Evolutionary conservation across 305 asterid genomes (phyloP).

Genomic region (Salvia sclarea): DNA sequence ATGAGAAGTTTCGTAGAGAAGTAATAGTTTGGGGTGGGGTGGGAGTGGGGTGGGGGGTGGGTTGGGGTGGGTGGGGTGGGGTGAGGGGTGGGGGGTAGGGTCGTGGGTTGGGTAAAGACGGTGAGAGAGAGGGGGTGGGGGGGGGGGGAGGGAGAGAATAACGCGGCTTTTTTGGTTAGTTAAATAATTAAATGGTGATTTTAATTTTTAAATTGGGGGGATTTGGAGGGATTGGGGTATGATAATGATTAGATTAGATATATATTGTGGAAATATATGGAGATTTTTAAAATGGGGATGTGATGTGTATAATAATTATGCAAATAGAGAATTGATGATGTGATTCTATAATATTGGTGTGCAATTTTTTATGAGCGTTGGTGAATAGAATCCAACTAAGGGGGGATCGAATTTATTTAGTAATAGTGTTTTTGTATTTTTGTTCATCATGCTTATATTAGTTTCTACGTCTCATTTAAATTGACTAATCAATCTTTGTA

Average conservation of each 20-base stretch:
- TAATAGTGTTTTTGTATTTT: no score
- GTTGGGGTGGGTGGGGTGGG: slow-evolving; percentile 20
- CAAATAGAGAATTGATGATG: no score
- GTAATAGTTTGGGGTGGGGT: slow-evolving; percentile 17
- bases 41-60: slow-evolving; percentile 13
- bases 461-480: no score
- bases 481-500: no score
- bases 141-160: no score
- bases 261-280: background rate
- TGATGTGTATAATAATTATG: background rate
- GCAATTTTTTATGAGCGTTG: no score
- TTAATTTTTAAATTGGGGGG: background rate
- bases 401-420: no score
- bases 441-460: no score
- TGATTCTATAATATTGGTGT: no score
- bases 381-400: no score
- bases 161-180: background rate
- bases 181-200: background rate
- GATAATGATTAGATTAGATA: background rate
- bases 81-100: slow-evolving; percentile 4
- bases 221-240: background rate
- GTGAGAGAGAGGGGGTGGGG: slow-evolving; percentile 3
- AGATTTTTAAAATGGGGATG: background rate
- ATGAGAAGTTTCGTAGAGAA: slow-evolving; percentile 43
- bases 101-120: no score